phyloP scores from a whole-genome alignment of 2,329 filamentous ascomycete genomes.

The Diaporthe caulivora region DNA sequence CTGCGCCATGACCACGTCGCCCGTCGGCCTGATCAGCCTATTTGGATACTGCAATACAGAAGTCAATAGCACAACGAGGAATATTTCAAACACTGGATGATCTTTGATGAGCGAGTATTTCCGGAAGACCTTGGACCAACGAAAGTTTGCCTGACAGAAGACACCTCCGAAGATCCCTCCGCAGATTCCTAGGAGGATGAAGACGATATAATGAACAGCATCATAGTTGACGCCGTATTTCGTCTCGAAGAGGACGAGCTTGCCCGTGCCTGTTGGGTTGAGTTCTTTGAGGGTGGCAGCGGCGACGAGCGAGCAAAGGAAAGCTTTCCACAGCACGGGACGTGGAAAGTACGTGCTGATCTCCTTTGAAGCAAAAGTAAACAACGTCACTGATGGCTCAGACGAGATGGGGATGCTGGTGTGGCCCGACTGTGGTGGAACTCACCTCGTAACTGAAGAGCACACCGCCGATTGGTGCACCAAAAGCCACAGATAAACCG shows the following conservation, averaged over 20 bases:
- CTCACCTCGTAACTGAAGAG: conserved; percentile 67
- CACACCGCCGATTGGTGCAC: conserved; percentile 72
- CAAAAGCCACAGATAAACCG: conserved; percentile 71
- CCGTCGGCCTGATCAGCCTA: conserved; percentile 65
- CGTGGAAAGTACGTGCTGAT: conserved; percentile 71
- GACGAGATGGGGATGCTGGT: neutral
- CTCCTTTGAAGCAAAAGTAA: conserved; percentile 52
- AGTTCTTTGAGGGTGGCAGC: conserved; percentile 67
- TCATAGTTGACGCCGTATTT: conserved; percentile 68
- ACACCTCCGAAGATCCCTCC: conserved; percentile 71
- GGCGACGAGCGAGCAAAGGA: conserved; percentile 68
- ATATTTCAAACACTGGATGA: conserved; percentile 67
- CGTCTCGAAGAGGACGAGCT: conserved; percentile 71
- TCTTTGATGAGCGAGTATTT: conserved; percentile 64
- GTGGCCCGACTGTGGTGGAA: neutral
- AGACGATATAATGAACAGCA: conserved; percentile 67
- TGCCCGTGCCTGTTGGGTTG: conserved; percentile 71
- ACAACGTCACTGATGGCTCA: neutral
- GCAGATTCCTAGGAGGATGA: conserved; percentile 66
- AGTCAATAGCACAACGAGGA: conserved; percentile 65
- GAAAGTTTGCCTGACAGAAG: conserved; percentile 69
- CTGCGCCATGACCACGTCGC: conserved; percentile 68
- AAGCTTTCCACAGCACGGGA: conserved; percentile 67
- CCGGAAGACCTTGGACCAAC: conserved; percentile 68
- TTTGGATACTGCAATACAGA: conserved; percentile 69